Evolutionary conservation across 805 yeast species (phyloP), one percentile per base, ranked within the genome.

Genomic region (Saccharomycopsis lassenensis): DNA sequence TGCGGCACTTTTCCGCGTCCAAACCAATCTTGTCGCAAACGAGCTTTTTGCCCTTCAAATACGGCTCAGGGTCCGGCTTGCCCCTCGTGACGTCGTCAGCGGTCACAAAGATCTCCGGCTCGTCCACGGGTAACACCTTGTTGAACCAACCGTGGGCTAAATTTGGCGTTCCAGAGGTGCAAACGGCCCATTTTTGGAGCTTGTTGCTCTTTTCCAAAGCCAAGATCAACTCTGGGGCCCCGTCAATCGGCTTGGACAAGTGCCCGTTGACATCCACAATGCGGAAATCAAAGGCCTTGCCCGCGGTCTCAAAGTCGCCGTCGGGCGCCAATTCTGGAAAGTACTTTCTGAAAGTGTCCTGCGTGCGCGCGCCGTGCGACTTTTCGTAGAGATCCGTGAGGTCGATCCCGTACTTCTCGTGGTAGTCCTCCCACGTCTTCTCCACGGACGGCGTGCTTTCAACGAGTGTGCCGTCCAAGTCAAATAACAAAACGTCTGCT

Each of bases 31-130:
- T 57, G 10, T 35, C 37, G 30, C 51, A 48, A 28, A 59, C 62
- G 25, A 48, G 48, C 37, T 47, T 65, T 3, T 30, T 33, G 43
- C 83, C 84, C 52, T 62, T 55, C 46, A 69, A 63, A 63, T 83
- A 83, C 37, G 93, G 91, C 63, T 77, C 78, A 29, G 94, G 94
- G 60, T 80, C 70, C 29, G 94, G 94, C 66, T 83, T 83, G 52
- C 94, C 94, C 51, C 68, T 65, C 43, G 67, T 61, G 46, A 83
- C 91, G 55, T 73, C 75, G 59, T 77, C 85, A 33, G 93, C 91
- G 31, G 91, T 78, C 52, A 84, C 77, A 62, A 84, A 84, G 31
- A 74, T 69, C 47, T 77, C 72, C 33, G 94, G 94, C 55, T 66
- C 63, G 38, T 66, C 65, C 35, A 66, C 60, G 33, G 69, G 67